Evolutionary conservation across 306 rosid species (phyloP).

Genomic region (Fragaria ananassa): DNA sequence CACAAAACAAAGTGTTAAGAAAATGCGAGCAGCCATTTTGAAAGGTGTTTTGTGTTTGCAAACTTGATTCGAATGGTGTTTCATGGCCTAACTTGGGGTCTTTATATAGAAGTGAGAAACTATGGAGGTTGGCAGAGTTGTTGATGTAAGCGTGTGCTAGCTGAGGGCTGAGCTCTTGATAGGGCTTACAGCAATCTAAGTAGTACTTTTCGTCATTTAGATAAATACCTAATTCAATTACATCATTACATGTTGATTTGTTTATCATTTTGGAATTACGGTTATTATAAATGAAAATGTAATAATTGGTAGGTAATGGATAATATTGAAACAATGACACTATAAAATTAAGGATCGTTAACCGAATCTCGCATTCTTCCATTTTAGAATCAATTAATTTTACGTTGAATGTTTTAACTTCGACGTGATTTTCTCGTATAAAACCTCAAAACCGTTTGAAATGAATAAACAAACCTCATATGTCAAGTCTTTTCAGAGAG

Average conservation of each 20-base stretch:
- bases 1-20: not conserved
- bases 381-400: not conserved
- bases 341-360: not conserved
- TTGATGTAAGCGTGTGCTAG: not conserved
- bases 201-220: not conserved
- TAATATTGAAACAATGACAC: not conserved
- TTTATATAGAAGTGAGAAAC: slow-evolving; percentile 3
- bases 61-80: not conserved
- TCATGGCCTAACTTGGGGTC: not conserved
- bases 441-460: not conserved
- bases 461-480: not conserved
- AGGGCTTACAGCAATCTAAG: not conserved
- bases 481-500: not conserved
- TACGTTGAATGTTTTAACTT: not conserved
- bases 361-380: not conserved
- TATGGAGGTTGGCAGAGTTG: not conserved
- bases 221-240: not conserved
- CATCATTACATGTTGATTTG: not conserved
- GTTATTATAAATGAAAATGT: not conserved
- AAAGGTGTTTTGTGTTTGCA: not conserved
- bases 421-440: too few relatives aligned
- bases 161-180: slow-evolving; percentile 1
- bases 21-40: slow-evolving; percentile 22
- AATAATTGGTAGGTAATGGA: not conserved
- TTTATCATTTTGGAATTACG: not conserved